Percentiles rank a stretch among this genome's conserved stretches.
Conservation (phyloP, 108 stramenopile genomes). For the Skeletonema costatum region DNA sequence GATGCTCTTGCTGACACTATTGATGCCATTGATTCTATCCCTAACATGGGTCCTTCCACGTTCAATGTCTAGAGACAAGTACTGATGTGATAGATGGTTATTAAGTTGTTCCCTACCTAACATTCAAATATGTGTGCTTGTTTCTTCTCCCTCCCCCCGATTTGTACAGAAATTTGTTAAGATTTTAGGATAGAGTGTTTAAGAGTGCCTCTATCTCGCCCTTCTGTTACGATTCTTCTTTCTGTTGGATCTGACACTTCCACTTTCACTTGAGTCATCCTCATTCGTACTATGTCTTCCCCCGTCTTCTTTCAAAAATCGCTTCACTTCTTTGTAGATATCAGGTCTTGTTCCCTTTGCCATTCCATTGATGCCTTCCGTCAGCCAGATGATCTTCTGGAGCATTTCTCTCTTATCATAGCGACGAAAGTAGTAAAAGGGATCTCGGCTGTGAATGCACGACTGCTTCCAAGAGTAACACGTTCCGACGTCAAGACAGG, state of each 20-base stretch:
- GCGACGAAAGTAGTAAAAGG: slow-evolving; percentile 1
- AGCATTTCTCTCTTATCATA: background rate
- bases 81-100: background rate
- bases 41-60: background rate
- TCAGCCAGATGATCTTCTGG: background rate
- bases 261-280: background rate
- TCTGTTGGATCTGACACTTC: background rate
- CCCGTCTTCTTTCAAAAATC: background rate
- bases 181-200: background rate
- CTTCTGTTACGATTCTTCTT: background rate
- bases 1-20: slow-evolving; percentile 4
- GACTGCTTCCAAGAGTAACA: background rate
- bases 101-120: background rate
- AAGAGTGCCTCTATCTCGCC: background rate
- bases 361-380: background rate
- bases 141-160: too few relatives aligned
- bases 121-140: too few relatives aligned
- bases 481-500: background rate
- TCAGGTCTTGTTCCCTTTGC: background rate
- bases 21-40: background rate
- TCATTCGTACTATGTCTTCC: background rate
- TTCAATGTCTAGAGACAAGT: background rate
- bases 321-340: background rate
- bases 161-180: too few relatives aligned
- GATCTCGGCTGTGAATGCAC: background rate